Base-by-base conservation (phyloP, 148 eudicot species). In the Cornus controversa region DNA sequence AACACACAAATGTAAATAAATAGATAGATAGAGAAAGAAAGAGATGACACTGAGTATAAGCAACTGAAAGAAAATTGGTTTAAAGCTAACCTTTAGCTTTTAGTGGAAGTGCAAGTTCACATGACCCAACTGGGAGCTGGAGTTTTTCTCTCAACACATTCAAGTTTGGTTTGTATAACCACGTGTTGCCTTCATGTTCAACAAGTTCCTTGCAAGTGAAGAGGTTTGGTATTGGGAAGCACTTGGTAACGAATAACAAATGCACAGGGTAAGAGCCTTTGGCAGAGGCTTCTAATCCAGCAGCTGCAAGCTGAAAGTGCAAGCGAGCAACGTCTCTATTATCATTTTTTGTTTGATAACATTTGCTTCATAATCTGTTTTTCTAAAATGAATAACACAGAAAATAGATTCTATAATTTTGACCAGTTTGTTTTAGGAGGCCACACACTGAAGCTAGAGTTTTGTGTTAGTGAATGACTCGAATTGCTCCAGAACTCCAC, bases 121-220 rank as follows among this genome's bases (percentile, higher is more conserved):
- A 94, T 26, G 97, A 94, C 0, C 98, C 98, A 20, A 91, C 87
- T n/a, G 98, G 97, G 25, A 92, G 92, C 80, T 82, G 85, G 16
- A 92, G 77, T 78, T 91, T 94, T 24, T 86, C 84, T 77, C 97
- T 79, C 66, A 94, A 80, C 20, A 75, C 84, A 78, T 82, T 73
- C 84, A 90, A 76, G 75, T 88, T 79, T 1, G 95, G 98, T 77
- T 82, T 84, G 76, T 92, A 94, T 45, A 94, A 75, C 98, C 98
- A 94, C 1, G 54, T 81, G 42, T 77, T 69, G 14, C 97, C 98
- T 81, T 87, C 78, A 29, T 82, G 90, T 7, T 72, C 80, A 15
- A 91, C 87, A 16, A 94, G 86, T 67, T 94, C 97, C 80, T 88
- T 91, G 82, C 97, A 91, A 23, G 88, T 53, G 63, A 91, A 91